Evolutionary conservation across 768 basidiomycete species (phyloP).

Genomic region (Chlorophyllum brunneum): DNA sequence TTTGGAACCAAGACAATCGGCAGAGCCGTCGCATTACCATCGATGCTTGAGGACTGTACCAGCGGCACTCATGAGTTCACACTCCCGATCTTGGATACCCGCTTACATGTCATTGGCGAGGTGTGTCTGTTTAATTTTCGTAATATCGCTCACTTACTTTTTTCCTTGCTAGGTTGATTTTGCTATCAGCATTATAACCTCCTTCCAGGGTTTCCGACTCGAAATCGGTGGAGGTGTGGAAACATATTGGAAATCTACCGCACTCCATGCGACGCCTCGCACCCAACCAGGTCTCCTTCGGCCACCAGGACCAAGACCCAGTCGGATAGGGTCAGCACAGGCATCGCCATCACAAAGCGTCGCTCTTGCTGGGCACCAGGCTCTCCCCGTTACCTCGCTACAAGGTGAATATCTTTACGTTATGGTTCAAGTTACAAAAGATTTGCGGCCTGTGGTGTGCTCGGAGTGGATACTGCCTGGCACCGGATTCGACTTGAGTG

Average conservation of each 20-base stretch:
- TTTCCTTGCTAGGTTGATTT: slow-evolving; percentile 66
- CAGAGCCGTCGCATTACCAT: slow-evolving; percentile 81
- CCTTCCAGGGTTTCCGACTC: slow-evolving; percentile 88
- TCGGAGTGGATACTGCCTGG: slow-evolving; percentile 74
- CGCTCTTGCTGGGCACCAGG: slow-evolving; percentile 42
- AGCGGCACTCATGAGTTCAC: slow-evolving; percentile 47
- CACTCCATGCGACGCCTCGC: slow-evolving; percentile 41
- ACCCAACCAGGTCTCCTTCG: slow-evolving; percentile 33
- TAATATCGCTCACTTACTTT: background rate
- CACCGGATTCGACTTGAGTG: slow-evolving; percentile 68
- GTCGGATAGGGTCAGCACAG: slow-evolving; percentile 51
- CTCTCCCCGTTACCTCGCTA: slow-evolving; percentile 84
- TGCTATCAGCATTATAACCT: slow-evolving; percentile 80
- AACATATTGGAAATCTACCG: slow-evolving; percentile 97
- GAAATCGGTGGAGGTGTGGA: slow-evolving; percentile 94
- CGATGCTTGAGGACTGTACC: slow-evolving; percentile 56
- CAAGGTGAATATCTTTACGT: slow-evolving; percentile 85
- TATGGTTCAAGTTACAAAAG: slow-evolving; percentile 88
- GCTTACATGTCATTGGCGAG: slow-evolving; percentile 92
- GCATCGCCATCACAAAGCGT: slow-evolving; percentile 65
- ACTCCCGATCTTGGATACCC: slow-evolving; percentile 86
- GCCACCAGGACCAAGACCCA: slow-evolving; percentile 35
- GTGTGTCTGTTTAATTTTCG: slow-evolving; percentile 33
- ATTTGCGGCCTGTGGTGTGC: slow-evolving; percentile 85
- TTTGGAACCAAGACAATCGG: slow-evolving; percentile 98